Base-by-base conservation (phyloP, 441 rosid species). In the Jatropha podagrica region DNA sequence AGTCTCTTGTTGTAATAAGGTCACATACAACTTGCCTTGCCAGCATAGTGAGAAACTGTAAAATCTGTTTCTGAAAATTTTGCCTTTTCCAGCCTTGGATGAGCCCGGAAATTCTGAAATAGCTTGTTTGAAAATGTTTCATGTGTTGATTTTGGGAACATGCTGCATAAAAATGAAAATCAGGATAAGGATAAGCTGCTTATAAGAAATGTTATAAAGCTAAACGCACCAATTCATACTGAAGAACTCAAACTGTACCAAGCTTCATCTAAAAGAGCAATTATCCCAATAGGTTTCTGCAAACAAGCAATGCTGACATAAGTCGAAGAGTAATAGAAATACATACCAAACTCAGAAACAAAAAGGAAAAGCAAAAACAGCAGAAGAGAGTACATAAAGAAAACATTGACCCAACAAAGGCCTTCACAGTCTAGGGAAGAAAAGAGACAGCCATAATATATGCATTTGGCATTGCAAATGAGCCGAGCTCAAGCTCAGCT, bases 51-150 rank as follows among this genome's bases (percentile, higher is more conserved):
- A 73, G 94, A 89, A 69, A 95, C 75, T 14, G 87, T 88, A 83
- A 95, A 93, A 83, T 95, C 99, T n/a, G 98, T 90, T 88, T 95
- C 98, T 15, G 98, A 95, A 87, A 95, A 95, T 74, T 95, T 95
- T 73, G 88, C 84, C 86, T 88, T 93, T 78, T 91, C 96, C 92
- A 95, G 85, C 86, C 99, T 89, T 41, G 82, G 77, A 65, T 93
- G 94, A 64, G 69, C 73, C 18, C 81, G 80, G 77, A 79, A 87
- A 83, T 95, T 87, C 80, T 95, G 98, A 83, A 93, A 95, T 71
- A 93, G 85, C 88, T 90, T 95, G 78, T 85, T 89, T 58, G 98
- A 77, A 87, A 95, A 89, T 68, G 97, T 92, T 83, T 81, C 87
- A 78, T 95, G 91, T 1, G 99, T 95, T 76, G 98, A 93, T 79